Base-by-base conservation (phyloP, 176 grass and related monocot species). In the Canna indica region DNA sequence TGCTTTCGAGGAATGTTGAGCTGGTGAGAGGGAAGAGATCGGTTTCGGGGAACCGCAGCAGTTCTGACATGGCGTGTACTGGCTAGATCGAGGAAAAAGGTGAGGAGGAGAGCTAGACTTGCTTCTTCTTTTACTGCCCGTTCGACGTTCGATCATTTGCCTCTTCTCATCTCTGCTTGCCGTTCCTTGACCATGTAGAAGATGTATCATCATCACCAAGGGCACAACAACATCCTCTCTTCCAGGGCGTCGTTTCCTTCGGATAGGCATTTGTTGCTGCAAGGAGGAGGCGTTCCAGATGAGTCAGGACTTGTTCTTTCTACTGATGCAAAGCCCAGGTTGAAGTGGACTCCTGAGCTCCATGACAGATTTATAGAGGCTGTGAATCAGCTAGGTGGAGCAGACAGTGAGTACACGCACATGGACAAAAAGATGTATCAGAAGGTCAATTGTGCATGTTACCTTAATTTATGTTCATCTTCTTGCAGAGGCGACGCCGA, bases 271-370 rank as follows among this genome's bases (percentile, higher is more conserved):
- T 84, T 91, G 12, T 74, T 77, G n/a, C 36, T 84, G 52, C 78
- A 84, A 68, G 81, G 81, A 10, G 82, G 85, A 76, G 75, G 44
- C 58, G 42, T 80, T 80, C 73, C 84, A 64, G 81, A 79, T 47
- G 88, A 96, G 81, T 76, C 92, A 46, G 93, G 88, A 27, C 81
- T 96, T 34, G 67, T 91, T 60, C 88, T 96, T 27, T 96, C 93
- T 1, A 96, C 93, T 24, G 93, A 91, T 58, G 88, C 93, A 32
- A 96, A 87, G 65, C 88, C 93, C 18, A 79, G 93, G 67, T 65
- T 96, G 65, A 96, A 96, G 76, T 96, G 93, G 93, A 96, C 93
- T 29, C 71, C 84, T 1, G 93, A 96, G 81, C 80, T 91, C 61
- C 93, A 96, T 14, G 88, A 91, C 20, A 86, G 88, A 31, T 96